Conservation (phyloP, 1,139 yeast species). For the Blastobotrys persicus region DNA sequence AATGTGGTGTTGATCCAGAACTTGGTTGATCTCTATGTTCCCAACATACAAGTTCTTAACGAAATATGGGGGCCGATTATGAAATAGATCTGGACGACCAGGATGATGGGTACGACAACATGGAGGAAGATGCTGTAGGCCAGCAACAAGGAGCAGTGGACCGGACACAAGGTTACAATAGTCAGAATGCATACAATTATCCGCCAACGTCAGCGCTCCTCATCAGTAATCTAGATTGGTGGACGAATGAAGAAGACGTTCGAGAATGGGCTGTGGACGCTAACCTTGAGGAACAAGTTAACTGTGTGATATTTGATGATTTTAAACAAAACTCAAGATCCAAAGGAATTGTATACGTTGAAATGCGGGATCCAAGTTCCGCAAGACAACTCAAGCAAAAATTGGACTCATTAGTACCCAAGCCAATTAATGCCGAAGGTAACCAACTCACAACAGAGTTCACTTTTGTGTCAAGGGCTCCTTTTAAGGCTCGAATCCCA, state of each 20-base stretch:
- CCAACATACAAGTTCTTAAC: not conserved
- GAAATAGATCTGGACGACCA: slow-evolving; percentile 33
- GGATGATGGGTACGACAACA: slow-evolving; percentile 22
- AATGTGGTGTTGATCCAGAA: not conserved
- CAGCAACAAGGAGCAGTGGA: not conserved
- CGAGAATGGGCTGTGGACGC: slow-evolving; percentile 34
- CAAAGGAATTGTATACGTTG: slow-evolving; percentile 30
- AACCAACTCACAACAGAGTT: not conserved
- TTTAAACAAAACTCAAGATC: slow-evolving; percentile 37
- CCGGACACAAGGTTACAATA: no score
- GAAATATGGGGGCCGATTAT: slow-evolving; percentile 12
- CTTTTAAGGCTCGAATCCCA: not conserved
- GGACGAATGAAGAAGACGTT: slow-evolving; percentile 37
- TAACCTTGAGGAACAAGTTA: slow-evolving; percentile 26
- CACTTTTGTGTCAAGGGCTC: not conserved
- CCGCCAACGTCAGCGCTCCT: slow-evolving; percentile 2
- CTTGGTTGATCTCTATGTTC: not conserved
- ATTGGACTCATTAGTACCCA: not conserved
- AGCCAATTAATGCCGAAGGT: not conserved
- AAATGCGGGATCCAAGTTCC: slow-evolving; percentile 19
- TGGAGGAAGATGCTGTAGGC: not conserved
- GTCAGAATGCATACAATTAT: not conserved
- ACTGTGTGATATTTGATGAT: slow-evolving; percentile 33
- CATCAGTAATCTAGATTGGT: slow-evolving; percentile 32
- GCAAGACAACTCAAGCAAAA: slow-evolving; percentile 16